Evolutionary conservation across 2,329 filamentous ascomycete species (phyloP), one percentile per base, ranked within the genome.

Genomic region (Gaeumannomyces tritici): DNA sequence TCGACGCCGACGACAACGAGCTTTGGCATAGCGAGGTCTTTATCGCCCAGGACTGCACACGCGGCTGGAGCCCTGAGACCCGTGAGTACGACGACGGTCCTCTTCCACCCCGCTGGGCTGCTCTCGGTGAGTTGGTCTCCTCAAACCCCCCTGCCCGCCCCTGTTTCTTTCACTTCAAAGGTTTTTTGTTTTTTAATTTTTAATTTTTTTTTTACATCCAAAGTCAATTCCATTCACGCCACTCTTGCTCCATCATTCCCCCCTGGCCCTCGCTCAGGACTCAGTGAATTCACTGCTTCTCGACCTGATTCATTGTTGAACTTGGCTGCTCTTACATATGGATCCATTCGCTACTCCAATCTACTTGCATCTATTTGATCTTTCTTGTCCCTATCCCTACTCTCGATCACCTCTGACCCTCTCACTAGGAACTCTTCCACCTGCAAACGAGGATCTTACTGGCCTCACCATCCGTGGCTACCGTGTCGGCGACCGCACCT

Each of bases 11-110:
- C 12, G 73, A 75, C 55, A 70, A 69, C 42, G 68, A 74, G 4
- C 63, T 83, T 54, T 83, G 79, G 78, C 80, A 78, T 57, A 77
- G 73, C 0, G 74, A 81, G 68, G 62, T 80, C 26, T 77, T 82
- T 31, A 63, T 76, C 28, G 73, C 71, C 9, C 71, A 65, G 21
- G 28, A 60, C 57, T 55, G 47, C 26, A n/a, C 47, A 11, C 61
- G 61, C 13, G 61, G 61, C n/a, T 62, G 58, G 47, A 59, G 57
- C 27, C 61, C 57, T 13, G 57, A 51, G 2, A 60, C 61, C 12
- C 28, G 61, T 9, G 35, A 60, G 61, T 62, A 60, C 33, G 66
- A 67, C 62, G 27, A 51, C 54, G 65, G 64, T 21, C 65, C 62
- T 18, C 63, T 64, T 3, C 65, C 66, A 13, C 65, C 65, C 4